Base-by-base conservation (phyloP, 2,329 filamentous ascomycete genomes). In the Alternaria sp. region DNA sequence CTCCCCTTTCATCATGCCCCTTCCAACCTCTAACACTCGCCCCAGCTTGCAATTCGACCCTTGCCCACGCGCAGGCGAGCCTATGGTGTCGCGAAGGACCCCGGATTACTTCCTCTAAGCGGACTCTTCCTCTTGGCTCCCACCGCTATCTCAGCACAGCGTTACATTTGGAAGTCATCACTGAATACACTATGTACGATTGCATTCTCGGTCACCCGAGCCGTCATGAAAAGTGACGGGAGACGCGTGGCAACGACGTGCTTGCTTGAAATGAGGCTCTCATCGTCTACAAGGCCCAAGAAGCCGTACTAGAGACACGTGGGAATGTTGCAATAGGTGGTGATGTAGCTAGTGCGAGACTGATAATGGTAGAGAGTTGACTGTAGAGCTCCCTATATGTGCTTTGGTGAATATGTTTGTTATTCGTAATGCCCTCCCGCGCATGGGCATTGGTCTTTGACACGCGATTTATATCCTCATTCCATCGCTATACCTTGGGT, bases 31-130 rank as follows among this genome's bases (percentile, higher is more conserved):
- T 80, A 62, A 79, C 70, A 52, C 25, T 23, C 12, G 32, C n/a
- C 26, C 62, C 76, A 99, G 96, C 91, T 85, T 99, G 83, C 96
- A 99, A 90, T 99, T 98, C 82, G 96, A 99, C 80, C 96, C 96
- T 59, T 98, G 96, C 87, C 96, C 96, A 61, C 90, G 96, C 82
- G 95, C 96, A 71, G 96, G 96, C 74, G 96, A 99, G 81, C 96
- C 96, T 23, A 98, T 98, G 96, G 96, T 99, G 69, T 98, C 96
- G 49, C 82, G 84, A 79, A 91, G 96, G 86, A 99, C 96, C 69
- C 95, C 95, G 60, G 95, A 99, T 83, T 99, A 99, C 87, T 99
- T 99, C 92, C 91, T 98, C 81, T 99, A 62, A 45, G 59, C 28
- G 49, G 28, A 28, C 46, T 44, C 25, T 43, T 21, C 13, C 57